phyloP scores from a whole-genome alignment of 2,329 filamentous ascomycete genomes.

The Geoglossum cookeanum region DNA sequence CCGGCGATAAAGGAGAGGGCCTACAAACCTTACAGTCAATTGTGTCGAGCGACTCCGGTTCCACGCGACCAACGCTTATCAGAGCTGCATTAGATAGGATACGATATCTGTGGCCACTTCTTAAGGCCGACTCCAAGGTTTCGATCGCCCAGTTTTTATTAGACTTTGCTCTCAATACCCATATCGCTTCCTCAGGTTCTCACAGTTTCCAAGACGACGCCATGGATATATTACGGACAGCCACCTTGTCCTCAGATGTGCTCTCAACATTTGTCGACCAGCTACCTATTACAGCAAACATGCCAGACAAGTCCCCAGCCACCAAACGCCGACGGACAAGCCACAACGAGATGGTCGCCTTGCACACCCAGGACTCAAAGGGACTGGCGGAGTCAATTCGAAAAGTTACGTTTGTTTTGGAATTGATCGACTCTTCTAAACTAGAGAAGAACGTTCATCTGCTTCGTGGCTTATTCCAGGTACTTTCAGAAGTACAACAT shows the following conservation, averaged over 20 bases:
- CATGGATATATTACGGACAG: constrained; percentile 50
- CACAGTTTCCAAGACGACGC: constrained; percentile 30
- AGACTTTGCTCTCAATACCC: constrained; percentile 33
- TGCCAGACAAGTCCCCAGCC: constrained; percentile 51
- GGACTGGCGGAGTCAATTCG: constrained; percentile 50
- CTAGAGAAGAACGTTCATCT: constrained; percentile 59
- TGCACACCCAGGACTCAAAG: constrained; percentile 42
- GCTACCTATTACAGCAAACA: constrained; percentile 52
- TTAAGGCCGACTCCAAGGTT: constrained; percentile 44
- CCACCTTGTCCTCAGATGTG: constrained; percentile 55
- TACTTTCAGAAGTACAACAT: constrained; percentile 72
- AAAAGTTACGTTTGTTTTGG: constrained; percentile 69
- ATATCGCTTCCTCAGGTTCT: not conserved
- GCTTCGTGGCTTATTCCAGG: constrained; percentile 60
- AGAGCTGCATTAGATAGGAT: constrained; percentile 43
- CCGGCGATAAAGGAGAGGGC: constrained; percentile 36
- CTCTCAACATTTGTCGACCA: constrained; percentile 54
- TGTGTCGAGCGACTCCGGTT: constrained; percentile 24
- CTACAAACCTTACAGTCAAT: constrained; percentile 33
- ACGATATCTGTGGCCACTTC: constrained; percentile 48
- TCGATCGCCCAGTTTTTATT: constrained; percentile 43
- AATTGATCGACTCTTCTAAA: constrained; percentile 66
- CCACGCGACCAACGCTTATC: constrained; percentile 25
- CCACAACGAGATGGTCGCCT: constrained; percentile 36
- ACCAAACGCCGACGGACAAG: constrained; percentile 67